Percentiles rank a stretch among this genome's conserved stretches.
Evolutionary conservation across 2,329 filamentous ascomycete genomes (phyloP).

Genomic region (Nemania bipapillata): DNA sequence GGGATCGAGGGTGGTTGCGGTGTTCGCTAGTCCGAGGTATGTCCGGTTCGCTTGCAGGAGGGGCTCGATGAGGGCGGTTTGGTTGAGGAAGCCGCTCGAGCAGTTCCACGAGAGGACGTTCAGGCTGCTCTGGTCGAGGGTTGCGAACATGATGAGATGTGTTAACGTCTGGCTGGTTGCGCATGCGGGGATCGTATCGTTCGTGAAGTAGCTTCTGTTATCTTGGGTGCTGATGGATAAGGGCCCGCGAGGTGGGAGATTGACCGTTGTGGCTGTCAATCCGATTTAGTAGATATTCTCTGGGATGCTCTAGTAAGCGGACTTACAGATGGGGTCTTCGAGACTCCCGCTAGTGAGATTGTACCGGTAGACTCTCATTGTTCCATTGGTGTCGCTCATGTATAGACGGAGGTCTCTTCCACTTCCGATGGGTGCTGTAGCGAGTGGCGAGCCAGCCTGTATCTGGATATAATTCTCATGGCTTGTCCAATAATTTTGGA

Average conservation of each 20-base stretch:
- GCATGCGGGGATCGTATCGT: not conserved
- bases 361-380: not conserved
- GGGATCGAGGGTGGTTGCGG: not conserved
- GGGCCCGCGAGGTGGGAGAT: not conserved
- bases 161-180: not conserved
- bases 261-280: not conserved
- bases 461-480: not conserved
- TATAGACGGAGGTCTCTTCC: slow-evolving; percentile 1
- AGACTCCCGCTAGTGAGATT: not conserved
- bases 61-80: not conserved
- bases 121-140: not conserved
- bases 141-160: slow-evolving; percentile 2
- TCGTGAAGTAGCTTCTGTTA: slow-evolving; percentile 5
- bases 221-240: slow-evolving; percentile 1
- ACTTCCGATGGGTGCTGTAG: not conserved
- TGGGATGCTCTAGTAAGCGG: no score
- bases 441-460: not conserved
- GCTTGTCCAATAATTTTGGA: not conserved
- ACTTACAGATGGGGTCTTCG: not conserved
- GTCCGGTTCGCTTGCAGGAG: not conserved
- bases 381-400: not conserved
- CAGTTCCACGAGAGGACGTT: not conserved
- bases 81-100: not conserved
- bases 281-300: not conserved
- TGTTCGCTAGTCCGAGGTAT: not conserved